Conservation (phyloP, 2,329 filamentous ascomycete genomes). For the Venturia effusa region DNA sequence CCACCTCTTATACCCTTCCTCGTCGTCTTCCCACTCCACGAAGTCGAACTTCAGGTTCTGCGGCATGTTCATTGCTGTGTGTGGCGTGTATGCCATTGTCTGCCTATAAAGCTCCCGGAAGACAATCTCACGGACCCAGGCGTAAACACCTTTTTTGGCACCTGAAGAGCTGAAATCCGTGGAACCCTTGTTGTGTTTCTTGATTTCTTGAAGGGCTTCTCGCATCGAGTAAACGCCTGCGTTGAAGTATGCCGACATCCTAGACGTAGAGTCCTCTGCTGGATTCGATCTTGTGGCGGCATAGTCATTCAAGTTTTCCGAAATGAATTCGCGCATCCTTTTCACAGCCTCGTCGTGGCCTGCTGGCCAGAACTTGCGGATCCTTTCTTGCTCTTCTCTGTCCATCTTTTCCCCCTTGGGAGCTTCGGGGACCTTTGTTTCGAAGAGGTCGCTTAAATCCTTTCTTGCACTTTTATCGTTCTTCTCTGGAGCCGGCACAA, state of each 20-base stretch:
- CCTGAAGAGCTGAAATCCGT: conserved; percentile 33
- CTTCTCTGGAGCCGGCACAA: conserved; percentile 28
- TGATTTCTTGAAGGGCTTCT: conserved; percentile 31
- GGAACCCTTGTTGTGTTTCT: conserved; percentile 30
- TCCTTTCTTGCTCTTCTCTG: conserved; percentile 28
- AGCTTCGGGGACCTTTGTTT: conserved; percentile 22
- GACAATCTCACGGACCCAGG: conserved; percentile 41
- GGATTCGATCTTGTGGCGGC: conserved; percentile 32
- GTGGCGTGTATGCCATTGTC: conserved; percentile 34
- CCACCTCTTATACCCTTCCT: conserved; percentile 40
- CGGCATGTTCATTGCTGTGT: conserved; percentile 39
- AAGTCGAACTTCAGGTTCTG: conserved; percentile 42
- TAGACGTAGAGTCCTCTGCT: conserved; percentile 30
- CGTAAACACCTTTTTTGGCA: conserved; percentile 25
- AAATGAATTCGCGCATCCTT: conserved; percentile 29
- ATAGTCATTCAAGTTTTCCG: conserved; percentile 31
- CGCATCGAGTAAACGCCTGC: conserved; percentile 35
- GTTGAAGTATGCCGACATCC: conserved; percentile 35
- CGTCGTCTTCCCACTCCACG: conserved; percentile 40
- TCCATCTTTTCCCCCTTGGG: conserved; percentile 32
- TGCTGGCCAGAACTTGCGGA: conserved; percentile 34
- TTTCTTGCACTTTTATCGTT: conserved; percentile 23
- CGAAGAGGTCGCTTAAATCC: conserved; percentile 23
- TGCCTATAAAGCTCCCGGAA: conserved; percentile 42
- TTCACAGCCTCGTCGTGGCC: conserved; percentile 32